Base-by-base conservation (phyloP, 768 basidiomycete species). In the Mycena leptocephala region DNA sequence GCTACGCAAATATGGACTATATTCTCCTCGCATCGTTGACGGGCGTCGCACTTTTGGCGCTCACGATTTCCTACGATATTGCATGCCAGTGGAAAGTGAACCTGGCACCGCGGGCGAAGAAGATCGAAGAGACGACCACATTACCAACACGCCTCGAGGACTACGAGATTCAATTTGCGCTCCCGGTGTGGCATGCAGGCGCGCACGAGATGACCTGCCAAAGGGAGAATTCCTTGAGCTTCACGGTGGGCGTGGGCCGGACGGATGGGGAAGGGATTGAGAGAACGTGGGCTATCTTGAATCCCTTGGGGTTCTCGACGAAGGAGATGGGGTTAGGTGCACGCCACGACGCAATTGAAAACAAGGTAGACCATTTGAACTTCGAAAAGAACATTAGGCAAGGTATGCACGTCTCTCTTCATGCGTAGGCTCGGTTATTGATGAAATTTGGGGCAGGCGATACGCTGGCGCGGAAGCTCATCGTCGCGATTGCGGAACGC, bases 261-360 rank as follows among this genome's bases (percentile, higher is more conserved):
- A 82, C 79, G 10, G 84, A 85, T 70, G 83, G 86, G 0, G 85
- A 88, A 48, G 84, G 76, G 1, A 80, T 83, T 0, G 87, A 88
- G 46, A 53, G 79, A 0, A 76, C 72, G 0, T 88, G 86, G 87
- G 62, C 83, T 0, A 66, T 58, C 0, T 33, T 82, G 8, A 86
- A 87, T 70, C 66, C 73, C 0, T 3, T 67, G 5, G 65, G 32
- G 13, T 67, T 11, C 13, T n/a, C 80, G 33, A 85, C 82, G 0
- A 79, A 80, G 10, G 84, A 87, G 35, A 86, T 85, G 84, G 81
- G 81, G 0, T 76, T 80, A 0, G 82, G 83, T 0, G 62, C 76
- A 0, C 71, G 80, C 0, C 65, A 79, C 9, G 83, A 84, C n/a
- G 79, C 80, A 0, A 43, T 87, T 3, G 83, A 87, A n/a, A 82